These are phyloP conservation scores for Bipolaris sorokiniana DNA, from an alignment of 2,329 filamentous ascomycete species.

Conservation along the genomic window DNA sequence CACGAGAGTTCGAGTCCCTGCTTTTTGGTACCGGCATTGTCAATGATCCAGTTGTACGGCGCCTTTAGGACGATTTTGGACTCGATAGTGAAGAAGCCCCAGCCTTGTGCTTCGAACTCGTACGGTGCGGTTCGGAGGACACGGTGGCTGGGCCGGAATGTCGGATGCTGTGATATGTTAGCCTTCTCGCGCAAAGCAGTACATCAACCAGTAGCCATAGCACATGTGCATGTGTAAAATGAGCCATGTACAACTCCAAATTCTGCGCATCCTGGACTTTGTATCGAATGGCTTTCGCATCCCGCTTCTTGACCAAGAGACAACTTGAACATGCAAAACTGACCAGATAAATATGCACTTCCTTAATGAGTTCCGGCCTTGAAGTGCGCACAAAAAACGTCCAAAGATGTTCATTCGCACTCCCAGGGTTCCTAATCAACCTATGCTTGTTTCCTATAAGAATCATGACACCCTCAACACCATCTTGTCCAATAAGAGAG, in stretches of 20 bases:
- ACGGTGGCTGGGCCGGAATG: constrained; percentile 49
- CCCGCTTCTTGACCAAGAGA: not conserved
- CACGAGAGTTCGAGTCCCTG: constrained; percentile 50
- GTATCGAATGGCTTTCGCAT: not conserved
- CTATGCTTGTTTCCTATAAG: constrained; percentile 54
- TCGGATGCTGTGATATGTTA: constrained; percentile 47
- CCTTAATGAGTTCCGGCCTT: constrained; percentile 53
- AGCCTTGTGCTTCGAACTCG: constrained; percentile 50
- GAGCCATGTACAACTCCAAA: not conserved
- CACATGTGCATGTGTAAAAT: not conserved
- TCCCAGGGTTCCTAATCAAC: constrained; percentile 27
- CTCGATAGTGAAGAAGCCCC: constrained; percentile 52
- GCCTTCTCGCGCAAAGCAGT: not conserved
- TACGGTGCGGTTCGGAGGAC: constrained; percentile 48
- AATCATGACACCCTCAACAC: constrained; percentile 51
- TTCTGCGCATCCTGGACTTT: not conserved
- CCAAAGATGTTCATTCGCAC: constrained; percentile 53
- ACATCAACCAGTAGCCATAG: not conserved
- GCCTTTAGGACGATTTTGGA: constrained; percentile 52
- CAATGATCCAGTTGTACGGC: constrained; percentile 53
- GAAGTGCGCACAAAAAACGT: constrained; percentile 54
- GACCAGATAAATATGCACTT: constrained; percentile 49
- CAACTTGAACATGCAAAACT: not conserved
- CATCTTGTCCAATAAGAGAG: constrained; percentile 29
- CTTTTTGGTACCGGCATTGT: constrained; percentile 45